These are phyloP conservation scores for Trichoderma simmonsii DNA, from an alignment of 2,329 filamentous ascomycete genomes.

Conservation along the genomic window DNA sequence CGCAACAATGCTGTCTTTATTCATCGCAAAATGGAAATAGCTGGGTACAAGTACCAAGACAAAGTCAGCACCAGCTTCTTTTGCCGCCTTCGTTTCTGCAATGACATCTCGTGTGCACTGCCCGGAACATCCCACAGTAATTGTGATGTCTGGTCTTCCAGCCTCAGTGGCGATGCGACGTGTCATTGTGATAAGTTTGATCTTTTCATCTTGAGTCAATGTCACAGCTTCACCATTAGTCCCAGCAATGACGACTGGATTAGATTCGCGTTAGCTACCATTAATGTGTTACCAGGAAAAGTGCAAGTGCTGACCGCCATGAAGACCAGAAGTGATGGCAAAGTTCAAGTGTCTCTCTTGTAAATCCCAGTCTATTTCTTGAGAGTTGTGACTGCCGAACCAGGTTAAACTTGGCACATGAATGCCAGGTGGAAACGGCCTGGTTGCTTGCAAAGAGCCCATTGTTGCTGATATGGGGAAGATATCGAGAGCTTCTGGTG, in stretches of 20 bases:
- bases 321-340: conserved; percentile 49
- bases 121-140: conserved; percentile 66
- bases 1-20: conserved; percentile 44
- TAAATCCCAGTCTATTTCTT: conserved; percentile 55
- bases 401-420: conserved; percentile 57
- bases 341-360: conserved; percentile 44
- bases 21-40: conserved; percentile 67
- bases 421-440: conserved; percentile 44
- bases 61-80: conserved; percentile 62
- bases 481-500: no score
- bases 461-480: conserved; percentile 21
- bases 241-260: conserved; percentile 62
- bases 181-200: conserved; percentile 57
- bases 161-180: conserved; percentile 56
- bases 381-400: conserved; percentile 45
- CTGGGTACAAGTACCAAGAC: conserved; percentile 67
- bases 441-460: conserved; percentile 30
- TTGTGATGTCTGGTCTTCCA: conserved; percentile 54
- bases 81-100: conserved; percentile 60
- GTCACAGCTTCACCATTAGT: conserved; percentile 74
- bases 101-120: conserved; percentile 66
- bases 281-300: not conserved
- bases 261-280: conserved; percentile 15
- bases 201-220: conserved; percentile 61
- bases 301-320: conserved; percentile 39